Base-by-base conservation (phyloP, 140 eudicot genomes). In the Flaveria floridana region DNA sequence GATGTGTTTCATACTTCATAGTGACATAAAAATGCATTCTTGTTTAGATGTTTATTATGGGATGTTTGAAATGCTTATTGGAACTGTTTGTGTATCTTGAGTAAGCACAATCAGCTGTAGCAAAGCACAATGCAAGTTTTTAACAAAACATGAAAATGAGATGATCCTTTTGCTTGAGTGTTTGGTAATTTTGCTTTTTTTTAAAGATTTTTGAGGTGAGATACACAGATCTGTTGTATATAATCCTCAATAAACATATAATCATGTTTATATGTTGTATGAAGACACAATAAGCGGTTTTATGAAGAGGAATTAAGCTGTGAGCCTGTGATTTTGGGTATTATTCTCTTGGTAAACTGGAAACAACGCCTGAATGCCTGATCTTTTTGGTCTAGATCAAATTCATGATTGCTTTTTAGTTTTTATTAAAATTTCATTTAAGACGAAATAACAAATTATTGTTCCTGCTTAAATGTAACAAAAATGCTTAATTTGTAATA, bases 401-500 rank as follows among this genome's bases (percentile, higher is more conserved):
- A 71, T 53, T 53, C 21, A 8, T 53, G 66, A 55, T 15, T 14
- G 2, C 12, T 55, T 55, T 55, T 18, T 8, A 55, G 3, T 21
- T 59, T 59, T 47, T 13, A 13, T 14, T 23, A 15, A 53, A 11
- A 18, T 71, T 57, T 73, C 28, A 20, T 62, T 11, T 20, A 6
- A 23, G 8, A 34, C 8, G 8, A 63, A 28, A 13, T 63, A 26
- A 26, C 71, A 23, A n/a, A 42, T 21, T 8, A 7, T 74, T 52
- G 64, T 46, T 74, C 62, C 28, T 74, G 48, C 71, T 46, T 4
- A 74, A 44, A 63, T 63, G 10, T n/a, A 64, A 48, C 10, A 75
- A 37, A 57, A 50, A 63, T 50, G 52, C 39, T 63, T 10, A 4
- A 65, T 65, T 62, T 34, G 79, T 64, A 65, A 15, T 65, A 65